These are phyloP conservation scores for Ophiosphaerella narmari DNA, from an alignment of 2,329 filamentous ascomycete genomes.

Conservation along the genomic window DNA sequence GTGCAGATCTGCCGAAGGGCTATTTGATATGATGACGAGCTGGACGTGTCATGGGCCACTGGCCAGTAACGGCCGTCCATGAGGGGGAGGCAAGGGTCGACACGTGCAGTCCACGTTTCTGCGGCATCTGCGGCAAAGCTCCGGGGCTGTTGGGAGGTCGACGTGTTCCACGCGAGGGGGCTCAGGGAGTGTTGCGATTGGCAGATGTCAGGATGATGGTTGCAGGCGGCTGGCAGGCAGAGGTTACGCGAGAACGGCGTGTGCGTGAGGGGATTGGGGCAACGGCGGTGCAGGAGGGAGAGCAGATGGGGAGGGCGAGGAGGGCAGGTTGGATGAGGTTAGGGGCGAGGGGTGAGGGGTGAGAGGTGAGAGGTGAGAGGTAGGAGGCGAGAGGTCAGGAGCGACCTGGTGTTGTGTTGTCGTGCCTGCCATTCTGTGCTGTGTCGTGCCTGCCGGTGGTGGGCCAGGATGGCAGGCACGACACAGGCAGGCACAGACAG, in stretches of 20 bases:
- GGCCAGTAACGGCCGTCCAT: slow-evolving; percentile 7
- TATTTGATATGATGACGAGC: slow-evolving; percentile 14
- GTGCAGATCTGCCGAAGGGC: slow-evolving; percentile 18
- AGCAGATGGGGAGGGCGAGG: too few relatives aligned
- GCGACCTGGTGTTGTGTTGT: too few relatives aligned
- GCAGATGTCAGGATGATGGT: slow-evolving; percentile 13
- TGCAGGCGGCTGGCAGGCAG: background rate
- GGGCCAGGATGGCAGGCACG: too few relatives aligned
- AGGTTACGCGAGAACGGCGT: slow-evolving; percentile 39
- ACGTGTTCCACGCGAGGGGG: slow-evolving; percentile 19
- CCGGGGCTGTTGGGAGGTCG: slow-evolving; percentile 32
- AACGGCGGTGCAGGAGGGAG: slow-evolving; percentile 39
- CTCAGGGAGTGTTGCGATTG: slow-evolving; percentile 25
- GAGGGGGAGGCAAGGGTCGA: slow-evolving; percentile 37
- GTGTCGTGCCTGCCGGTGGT: too few relatives aligned
- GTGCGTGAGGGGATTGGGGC: slow-evolving; percentile 23
- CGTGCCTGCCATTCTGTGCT: too few relatives aligned
- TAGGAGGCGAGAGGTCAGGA: too few relatives aligned
- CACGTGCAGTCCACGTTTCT: slow-evolving; percentile 43
- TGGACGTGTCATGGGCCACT: slow-evolving; percentile 12
- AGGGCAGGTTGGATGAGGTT: too few relatives aligned
- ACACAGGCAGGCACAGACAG: too few relatives aligned
- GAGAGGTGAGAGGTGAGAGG: too few relatives aligned
- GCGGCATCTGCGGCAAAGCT: slow-evolving; percentile 32
- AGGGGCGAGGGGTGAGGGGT: too few relatives aligned